A percentile compares a stretch with the other conserved stretches of the same genome.
phyloP scores from a whole-genome alignment of 352 stramenopile genomes.

The Globisporangium emineosum region DNA sequence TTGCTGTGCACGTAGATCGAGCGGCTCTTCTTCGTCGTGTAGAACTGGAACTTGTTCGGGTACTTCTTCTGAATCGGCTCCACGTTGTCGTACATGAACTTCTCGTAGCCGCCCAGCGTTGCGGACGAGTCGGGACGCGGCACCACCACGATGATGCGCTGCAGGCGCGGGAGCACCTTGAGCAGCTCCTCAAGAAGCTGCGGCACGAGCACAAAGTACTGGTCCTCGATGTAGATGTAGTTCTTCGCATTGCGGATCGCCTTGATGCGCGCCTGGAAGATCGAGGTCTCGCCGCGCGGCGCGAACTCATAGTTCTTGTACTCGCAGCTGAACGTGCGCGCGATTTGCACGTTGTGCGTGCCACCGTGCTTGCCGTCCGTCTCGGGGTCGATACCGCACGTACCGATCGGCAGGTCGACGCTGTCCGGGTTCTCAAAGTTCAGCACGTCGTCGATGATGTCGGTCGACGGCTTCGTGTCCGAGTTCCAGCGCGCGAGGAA shows the following conservation, averaged over 20 bases:
- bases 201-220: constrained; percentile 58
- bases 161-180: constrained; percentile 36
- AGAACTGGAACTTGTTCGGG: constrained; percentile 51
- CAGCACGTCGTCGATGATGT: constrained; percentile 29
- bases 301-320: constrained; percentile 54
- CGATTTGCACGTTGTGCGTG: constrained; percentile 43
- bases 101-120: constrained; percentile 36
- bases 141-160: constrained; percentile 47
- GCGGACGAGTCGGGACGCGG: constrained; percentile 28
- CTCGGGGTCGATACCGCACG: constrained; percentile 11
- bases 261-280: constrained; percentile 48
- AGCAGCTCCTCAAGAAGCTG: constrained; percentile 43
- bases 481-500: constrained; percentile 57
- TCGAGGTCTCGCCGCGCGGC: constrained; percentile 40
- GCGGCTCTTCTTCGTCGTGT: constrained; percentile 31
- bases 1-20: constrained; percentile 57
- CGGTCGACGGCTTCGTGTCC: constrained; percentile 21
- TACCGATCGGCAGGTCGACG: background rate
- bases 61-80: constrained; percentile 37
- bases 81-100: constrained; percentile 56
- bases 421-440: constrained; percentile 44
- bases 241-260: constrained; percentile 52
- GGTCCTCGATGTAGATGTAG: constrained; percentile 69
- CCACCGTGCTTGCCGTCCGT: constrained; percentile 10
- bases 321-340: constrained; percentile 56